These are phyloP conservation scores for Aspergillus pseudonomiae DNA, from an alignment of 2,329 filamentous ascomycete species.

Conservation along the genomic window DNA sequence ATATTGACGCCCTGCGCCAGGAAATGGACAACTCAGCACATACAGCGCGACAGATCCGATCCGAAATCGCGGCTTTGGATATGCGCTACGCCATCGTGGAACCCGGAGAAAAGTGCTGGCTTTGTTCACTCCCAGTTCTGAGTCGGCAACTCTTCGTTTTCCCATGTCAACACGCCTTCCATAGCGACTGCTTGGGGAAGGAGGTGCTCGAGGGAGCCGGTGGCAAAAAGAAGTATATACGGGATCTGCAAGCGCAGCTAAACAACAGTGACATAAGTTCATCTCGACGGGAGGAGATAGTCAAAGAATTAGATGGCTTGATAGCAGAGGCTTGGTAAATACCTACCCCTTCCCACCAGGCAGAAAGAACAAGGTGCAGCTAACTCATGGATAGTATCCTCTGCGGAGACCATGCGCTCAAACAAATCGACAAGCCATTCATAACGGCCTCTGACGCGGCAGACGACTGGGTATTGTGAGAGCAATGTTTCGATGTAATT, in stretches of 20 bases:
- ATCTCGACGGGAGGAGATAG: slow-evolving; percentile 75
- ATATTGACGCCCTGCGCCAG: slow-evolving; percentile 82
- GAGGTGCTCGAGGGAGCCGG: slow-evolving; percentile 83
- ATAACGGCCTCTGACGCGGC: slow-evolving; percentile 71
- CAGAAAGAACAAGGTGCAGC: slow-evolving; percentile 24
- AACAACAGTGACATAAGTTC: slow-evolving; percentile 73
- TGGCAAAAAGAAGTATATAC: slow-evolving; percentile 76
- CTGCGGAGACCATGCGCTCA: slow-evolving; percentile 93
- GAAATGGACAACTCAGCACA: slow-evolving; percentile 95
- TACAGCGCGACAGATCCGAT: slow-evolving; percentile 87
- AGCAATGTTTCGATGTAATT: not conserved
- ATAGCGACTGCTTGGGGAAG: slow-evolving; percentile 88
- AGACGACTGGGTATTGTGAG: slow-evolving; percentile 75
- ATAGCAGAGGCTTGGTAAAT: slow-evolving; percentile 83
- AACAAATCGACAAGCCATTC: slow-evolving; percentile 91
- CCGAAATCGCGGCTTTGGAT: slow-evolving; percentile 83
- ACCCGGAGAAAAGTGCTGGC: slow-evolving; percentile 91
- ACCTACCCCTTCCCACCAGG: not conserved
- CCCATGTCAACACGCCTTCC: slow-evolving; percentile 96
- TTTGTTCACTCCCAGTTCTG: slow-evolving; percentile 81
- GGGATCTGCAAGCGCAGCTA: slow-evolving; percentile 82
- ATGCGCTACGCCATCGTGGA: slow-evolving; percentile 94
- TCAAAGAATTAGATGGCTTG: slow-evolving; percentile 86
- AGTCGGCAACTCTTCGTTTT: slow-evolving; percentile 97
- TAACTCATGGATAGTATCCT: slow-evolving; percentile 66